Base-by-base conservation (phyloP, 495 filamentous ascomycete genomes). In the Annulohypoxylon stygium region DNA sequence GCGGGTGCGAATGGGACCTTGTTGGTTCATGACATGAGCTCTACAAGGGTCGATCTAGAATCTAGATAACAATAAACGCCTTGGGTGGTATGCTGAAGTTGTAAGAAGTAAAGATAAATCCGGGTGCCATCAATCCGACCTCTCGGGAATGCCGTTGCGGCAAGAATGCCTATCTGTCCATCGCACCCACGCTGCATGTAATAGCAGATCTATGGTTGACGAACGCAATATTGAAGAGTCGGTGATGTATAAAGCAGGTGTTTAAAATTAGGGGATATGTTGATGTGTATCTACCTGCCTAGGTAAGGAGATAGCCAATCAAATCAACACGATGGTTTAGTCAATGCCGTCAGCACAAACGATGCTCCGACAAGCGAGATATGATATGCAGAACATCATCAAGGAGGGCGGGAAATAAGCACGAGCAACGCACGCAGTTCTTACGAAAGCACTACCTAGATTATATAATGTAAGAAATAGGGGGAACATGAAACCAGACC, bases 381-480 rank as follows among this genome's bases (percentile, higher is more conserved):
- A 41, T 60, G 37, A 23, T 37, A 60, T 41, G 37, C 30, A 26
- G 36, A 34, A 43, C 12, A 60, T 6, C 37, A 30, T 14, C 3
- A 4, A 3, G 23, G 18, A 10, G 50, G 36, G 30, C 16, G 14
- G 23, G 10, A 25, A 37, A 45, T 26, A 41, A 20, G 50, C 26
- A 54, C 26, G 14, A 23, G 18, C 25, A 43, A 50, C 45, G 51
- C 43, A 39, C 64, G 50, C 64, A 62, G 60, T 20, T 64, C 37
- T 67, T 58, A 67, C 67, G 45, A 33, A 54, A 59, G 60, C 41
- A 60, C 25, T 48, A 30, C 30, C 3, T 30, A 30, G 48, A 67
- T 72, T 72, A 72, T 51, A 58, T 67, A 67, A 72, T 50, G 43
- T 71, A 10, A 62, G 58, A 67, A 60, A 41, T 50, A 37, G 60